Base-by-base conservation (phyloP, 345 rosid genomes). In the Excoecaria cochinchinensis region DNA sequence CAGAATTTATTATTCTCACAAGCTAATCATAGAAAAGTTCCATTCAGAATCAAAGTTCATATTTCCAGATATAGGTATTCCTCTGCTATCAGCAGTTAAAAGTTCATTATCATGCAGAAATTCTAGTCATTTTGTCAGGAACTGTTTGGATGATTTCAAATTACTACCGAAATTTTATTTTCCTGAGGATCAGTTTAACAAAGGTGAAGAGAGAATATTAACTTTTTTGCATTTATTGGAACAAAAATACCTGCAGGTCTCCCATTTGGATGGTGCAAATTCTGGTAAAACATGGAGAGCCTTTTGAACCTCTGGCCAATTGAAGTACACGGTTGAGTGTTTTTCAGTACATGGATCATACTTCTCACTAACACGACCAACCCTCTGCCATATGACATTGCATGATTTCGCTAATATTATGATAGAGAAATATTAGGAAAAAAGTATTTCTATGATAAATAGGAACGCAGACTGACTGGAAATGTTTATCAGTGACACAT, bases 321-420 rank as follows among this genome's bases (percentile, higher is more conserved):
- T 95, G 87, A 95, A 95, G 80, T 92, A 95, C n/a, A 83, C 79
- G 67, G 60, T 83, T 14, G 97, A 87, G 76, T 95, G 94, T 77
- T 84, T 79, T 83, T 95, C 99, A 0, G 99, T 91, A 86, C 99
- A 95, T 57, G 99, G 99, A 85, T 95, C 99, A 67, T 95, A 95
- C 81, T 64, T 64, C 68, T 64, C 92, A 19, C 89, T 84, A 71
- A 87, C 78, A 72, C 77, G 88, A 53, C 97, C 92, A 53, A 79
- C 70, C 70, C 52, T 82, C 99, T 92, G 75, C 44, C 21, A 62
- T 38, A 60, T 39, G 42, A 82, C 25, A 53, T 40, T 31, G 63
- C 39, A 70, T 55, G 8, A 55, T 71, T 74, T 67, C 73, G 73
- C n/a, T 50, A 69, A 14, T 42, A 40, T 48, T 66, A 6, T 4